Percentiles rank a stretch among this genome's conserved stretches.
Conservation (phyloP, 78 protist species). For the Thecamonas trahens region DNA sequence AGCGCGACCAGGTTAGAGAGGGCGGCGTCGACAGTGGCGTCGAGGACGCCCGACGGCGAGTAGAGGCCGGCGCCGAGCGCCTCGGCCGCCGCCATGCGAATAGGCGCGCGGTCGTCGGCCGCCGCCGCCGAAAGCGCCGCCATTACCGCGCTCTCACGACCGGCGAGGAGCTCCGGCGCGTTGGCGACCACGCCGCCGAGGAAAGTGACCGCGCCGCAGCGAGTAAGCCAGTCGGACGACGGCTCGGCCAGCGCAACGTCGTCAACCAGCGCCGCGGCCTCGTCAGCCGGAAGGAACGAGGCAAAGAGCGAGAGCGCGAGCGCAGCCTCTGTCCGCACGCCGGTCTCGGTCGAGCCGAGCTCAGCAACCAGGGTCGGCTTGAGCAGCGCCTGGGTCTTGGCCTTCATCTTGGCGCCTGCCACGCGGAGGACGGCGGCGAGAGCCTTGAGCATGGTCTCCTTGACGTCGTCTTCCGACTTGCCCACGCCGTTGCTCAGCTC, state of each 20-base stretch:
- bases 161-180: too few species aligned
- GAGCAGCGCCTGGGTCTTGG: not conserved
- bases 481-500: conserved; percentile 36
- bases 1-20: not conserved
- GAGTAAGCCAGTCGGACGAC: not conserved
- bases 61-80: too few species aligned
- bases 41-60: too few species aligned
- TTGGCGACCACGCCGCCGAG: not conserved
- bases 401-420: not conserved
- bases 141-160: too few species aligned
- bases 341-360: conserved; percentile 4
- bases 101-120: too few species aligned
- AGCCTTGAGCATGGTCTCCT: conserved; percentile 43
- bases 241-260: not conserved
- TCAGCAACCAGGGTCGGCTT: not conserved
- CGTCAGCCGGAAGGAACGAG: not conserved
- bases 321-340: conserved; percentile 12
- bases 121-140: too few species aligned
- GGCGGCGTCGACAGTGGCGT: not conserved
- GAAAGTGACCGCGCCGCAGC: not conserved
- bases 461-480: conserved; percentile 23
- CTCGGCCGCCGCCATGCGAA: too few species aligned
- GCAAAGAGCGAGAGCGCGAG: conserved; percentile 1
- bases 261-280: not conserved
- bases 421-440: conserved; percentile 27